Conservation (phyloP, 2,329 filamentous ascomycete species). For the Paraconiothyrium sp. region DNA sequence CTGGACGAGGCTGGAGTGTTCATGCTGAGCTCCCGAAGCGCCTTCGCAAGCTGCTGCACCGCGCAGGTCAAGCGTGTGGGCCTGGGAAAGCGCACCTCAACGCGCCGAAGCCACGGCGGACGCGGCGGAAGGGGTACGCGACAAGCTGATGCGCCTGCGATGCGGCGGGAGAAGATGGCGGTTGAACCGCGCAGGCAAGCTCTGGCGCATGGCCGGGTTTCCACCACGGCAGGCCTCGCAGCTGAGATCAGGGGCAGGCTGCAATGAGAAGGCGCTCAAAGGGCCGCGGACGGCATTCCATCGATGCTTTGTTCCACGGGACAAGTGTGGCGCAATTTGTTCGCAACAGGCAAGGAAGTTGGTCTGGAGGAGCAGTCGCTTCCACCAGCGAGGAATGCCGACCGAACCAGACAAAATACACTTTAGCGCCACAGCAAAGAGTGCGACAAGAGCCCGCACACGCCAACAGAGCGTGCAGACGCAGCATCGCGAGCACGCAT, state of each 20-base stretch:
- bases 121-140: not conserved
- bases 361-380: conserved; percentile 6
- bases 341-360: conserved; percentile 4
- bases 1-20: conserved; percentile 7
- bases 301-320: conserved; percentile 6
- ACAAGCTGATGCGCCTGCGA: conserved; percentile 1
- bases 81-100: not conserved
- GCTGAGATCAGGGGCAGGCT: conserved; percentile 5
- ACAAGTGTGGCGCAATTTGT: conserved; percentile 10
- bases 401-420: conserved; percentile 9
- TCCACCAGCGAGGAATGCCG: conserved; percentile 1
- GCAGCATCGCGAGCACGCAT: conserved; percentile 2
- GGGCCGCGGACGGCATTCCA: not conserved
- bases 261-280: not conserved
- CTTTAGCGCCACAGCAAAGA: conserved; percentile 13
- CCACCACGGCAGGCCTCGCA: not conserved
- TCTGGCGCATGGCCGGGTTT: conserved; percentile 1
- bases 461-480: conserved; percentile 1
- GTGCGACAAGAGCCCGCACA: conserved; percentile 10
- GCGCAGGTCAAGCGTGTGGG: not conserved
- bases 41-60: not conserved
- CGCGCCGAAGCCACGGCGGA: not conserved
- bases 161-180: conserved; percentile 6
- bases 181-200: conserved; percentile 9
- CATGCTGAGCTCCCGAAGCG: not conserved